Evolutionary conservation across 2,329 filamentous ascomycete species (phyloP), one percentile per base, ranked within the genome.

Genomic region (Clarireedia paspali): DNA sequence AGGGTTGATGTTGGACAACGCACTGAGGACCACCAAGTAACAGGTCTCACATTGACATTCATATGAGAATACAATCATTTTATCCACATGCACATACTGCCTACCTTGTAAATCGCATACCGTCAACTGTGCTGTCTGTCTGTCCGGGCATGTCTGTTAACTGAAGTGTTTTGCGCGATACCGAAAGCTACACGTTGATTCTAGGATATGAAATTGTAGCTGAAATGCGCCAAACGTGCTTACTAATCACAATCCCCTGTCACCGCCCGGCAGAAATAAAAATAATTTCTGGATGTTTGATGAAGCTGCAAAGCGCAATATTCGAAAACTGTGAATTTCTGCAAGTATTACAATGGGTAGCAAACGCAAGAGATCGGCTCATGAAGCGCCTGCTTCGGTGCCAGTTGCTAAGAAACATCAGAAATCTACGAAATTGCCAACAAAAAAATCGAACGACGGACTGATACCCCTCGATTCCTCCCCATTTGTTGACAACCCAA

Each of bases 401-500:
- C 60, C 62, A n/a, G 59, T 56, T 34, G 49, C 64, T 3, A 67
- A 67, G 42, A 66, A 66, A 44, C 60, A 64, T 34, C 63, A 66
- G 40, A 67, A 64, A 23, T 5, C 27, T 15, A 36, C 50, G 30
- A 49, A 56, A 34, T 49, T 53, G 34, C 9, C 36, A 1, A 24
- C 55, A n/a, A 30, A 51, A 5, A 63, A 64, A 58, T 27, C 57
- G 5, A 23, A 53, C 12, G 56, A 57, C n/a, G 30, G 44, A 5
- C 30, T 55, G 6, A 15, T 56, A 46, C 57, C 61, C 30, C 57
- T 67, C 57, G 62, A 68, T 53, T 59, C 56, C 23, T 63, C 61
- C 7, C 72, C 74, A 1, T 85, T 85, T 62, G 68, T 77, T 62
- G 78, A 82, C 59, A 71, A 77, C 5, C 74, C 76, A 9, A 72